A percentile compares a stretch with the other conserved stretches of the same genome.
Conservation (phyloP, 768 basidiomycete genomes). For the Pleurotus cornucopiae region DNA sequence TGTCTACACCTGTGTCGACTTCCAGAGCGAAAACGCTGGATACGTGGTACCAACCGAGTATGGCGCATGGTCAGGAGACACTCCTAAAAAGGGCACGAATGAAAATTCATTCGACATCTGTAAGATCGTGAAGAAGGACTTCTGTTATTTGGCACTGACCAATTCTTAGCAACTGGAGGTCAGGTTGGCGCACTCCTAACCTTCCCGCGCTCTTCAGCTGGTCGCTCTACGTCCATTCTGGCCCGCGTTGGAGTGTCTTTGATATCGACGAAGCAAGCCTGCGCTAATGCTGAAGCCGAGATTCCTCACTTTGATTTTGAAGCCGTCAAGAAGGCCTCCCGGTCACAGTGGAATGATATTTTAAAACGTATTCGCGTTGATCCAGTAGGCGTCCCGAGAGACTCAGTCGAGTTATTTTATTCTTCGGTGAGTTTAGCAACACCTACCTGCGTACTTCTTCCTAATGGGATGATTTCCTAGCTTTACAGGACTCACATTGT, state of each 20-base stretch:
- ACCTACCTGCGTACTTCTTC: not conserved
- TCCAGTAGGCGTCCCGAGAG: conserved; percentile 37
- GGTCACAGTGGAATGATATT: conserved; percentile 54
- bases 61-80: conserved; percentile 50
- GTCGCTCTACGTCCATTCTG: conserved; percentile 39
- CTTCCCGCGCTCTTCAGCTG: conserved; percentile 36
- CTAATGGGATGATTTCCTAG: conserved; percentile 17
- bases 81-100: conserved; percentile 41
- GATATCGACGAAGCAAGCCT: conserved; percentile 59
- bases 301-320: conserved; percentile 57
- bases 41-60: conserved; percentile 46
- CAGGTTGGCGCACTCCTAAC: conserved; percentile 51
- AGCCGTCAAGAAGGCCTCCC: conserved; percentile 35
- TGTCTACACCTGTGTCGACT: conserved; percentile 58
- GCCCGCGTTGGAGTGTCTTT: conserved; percentile 65
- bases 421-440: conserved; percentile 38
- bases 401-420: conserved; percentile 52
- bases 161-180: conserved; percentile 33
- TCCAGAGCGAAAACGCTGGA: conserved; percentile 45
- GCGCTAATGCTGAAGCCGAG: conserved; percentile 55
- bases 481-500: conserved; percentile 60
- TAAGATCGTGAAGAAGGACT: too few relatives aligned
- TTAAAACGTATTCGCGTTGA: conserved; percentile 52
- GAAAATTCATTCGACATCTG: too few relatives aligned
- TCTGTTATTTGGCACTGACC: too few relatives aligned